phyloP scores from a whole-genome alignment of 768 basidiomycete genomes.

The Amanita exitialis region DNA sequence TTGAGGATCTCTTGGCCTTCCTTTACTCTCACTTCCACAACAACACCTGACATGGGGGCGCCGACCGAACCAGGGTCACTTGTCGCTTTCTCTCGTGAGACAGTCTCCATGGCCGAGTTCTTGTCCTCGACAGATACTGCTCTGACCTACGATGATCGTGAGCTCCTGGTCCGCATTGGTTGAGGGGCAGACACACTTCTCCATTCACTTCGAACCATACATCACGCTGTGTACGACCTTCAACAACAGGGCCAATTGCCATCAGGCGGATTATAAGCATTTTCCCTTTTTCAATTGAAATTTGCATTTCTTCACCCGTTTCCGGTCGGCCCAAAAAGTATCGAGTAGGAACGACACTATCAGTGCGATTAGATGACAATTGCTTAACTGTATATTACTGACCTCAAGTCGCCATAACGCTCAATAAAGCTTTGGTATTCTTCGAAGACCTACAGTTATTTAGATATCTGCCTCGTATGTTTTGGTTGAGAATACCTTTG shows the following conservation, averaged over 20 bases:
- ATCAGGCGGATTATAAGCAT: conserved; percentile 93
- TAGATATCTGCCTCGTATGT: neutral
- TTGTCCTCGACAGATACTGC: conserved; percentile 95
- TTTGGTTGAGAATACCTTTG: conserved; percentile 53
- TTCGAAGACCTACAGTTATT: conserved; percentile 70
- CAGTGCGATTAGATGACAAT: conserved; percentile 7
- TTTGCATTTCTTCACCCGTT: conserved; percentile 93
- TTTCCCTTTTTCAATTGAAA: conserved; percentile 94
- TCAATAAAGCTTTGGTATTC: conserved; percentile 93
- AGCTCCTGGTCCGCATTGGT: conserved; percentile 7
- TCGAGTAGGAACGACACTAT: conserved; percentile 87
- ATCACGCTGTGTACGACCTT: conserved; percentile 87
- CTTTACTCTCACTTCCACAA: conserved; percentile 96
- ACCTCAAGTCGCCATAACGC: conserved; percentile 94
- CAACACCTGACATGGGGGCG: conserved; percentile 96
- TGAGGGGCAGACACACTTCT: conserved; percentile 51
- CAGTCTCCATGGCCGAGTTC: conserved; percentile 92
- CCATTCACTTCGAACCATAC: conserved; percentile 99
- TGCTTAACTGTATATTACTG: conserved; percentile 14
- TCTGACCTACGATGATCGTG: conserved; percentile 50
- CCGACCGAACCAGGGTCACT: conserved; percentile 94
- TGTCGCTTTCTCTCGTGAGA: conserved; percentile 91
- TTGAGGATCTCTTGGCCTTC: conserved; percentile 98
- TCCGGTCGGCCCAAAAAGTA: conserved; percentile 93
- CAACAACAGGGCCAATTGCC: conserved; percentile 89